Conservation (phyloP, 257 asterid species). For the Gentiana straminea region DNA sequence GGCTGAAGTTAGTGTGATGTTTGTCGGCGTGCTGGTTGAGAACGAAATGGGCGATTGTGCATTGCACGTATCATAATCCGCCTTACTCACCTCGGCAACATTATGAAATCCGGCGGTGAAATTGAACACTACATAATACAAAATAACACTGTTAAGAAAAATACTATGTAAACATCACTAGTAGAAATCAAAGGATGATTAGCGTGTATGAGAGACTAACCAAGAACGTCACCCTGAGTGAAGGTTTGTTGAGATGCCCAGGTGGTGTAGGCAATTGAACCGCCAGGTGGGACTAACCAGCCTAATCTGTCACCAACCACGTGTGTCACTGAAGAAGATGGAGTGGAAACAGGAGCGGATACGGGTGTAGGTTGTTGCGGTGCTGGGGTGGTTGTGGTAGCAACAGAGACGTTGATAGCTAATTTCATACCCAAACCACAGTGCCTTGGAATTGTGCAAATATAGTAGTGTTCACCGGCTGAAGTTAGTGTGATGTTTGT, state of each 20-base stretch:
- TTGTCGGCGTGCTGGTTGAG: slow-evolving; percentile 25
- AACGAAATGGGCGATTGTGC: slow-evolving; percentile 19
- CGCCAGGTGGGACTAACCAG: slow-evolving; percentile 25
- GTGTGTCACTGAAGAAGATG: neutral
- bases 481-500: slow-evolving; percentile 28
- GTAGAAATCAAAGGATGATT: neutral
- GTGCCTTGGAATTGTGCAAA: slow-evolving; percentile 36
- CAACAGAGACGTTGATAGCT: slow-evolving; percentile 19
- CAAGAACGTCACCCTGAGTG: slow-evolving; percentile 29
- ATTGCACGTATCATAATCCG: slow-evolving; percentile 35
- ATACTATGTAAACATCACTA: no score
- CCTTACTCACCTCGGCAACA: slow-evolving; percentile 24
- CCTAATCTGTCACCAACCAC: slow-evolving; percentile 27
- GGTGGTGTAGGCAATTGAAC: slow-evolving; percentile 16
- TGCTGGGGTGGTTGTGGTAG: slow-evolving; percentile 24
- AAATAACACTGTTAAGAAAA: no score
- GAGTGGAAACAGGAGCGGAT: neutral
- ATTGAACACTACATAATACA: slow-evolving; percentile 4
- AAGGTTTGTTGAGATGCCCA: slow-evolving; percentile 35
- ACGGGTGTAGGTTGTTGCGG: slow-evolving; percentile 11
- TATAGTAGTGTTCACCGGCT: slow-evolving; percentile 36
- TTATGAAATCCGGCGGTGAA: slow-evolving; percentile 21
- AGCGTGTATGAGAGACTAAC: slow-evolving; percentile 7
- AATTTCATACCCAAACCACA: slow-evolving; percentile 36
- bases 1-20: slow-evolving; percentile 23